Percentiles rank a stretch among this genome's conserved stretches.
Evolutionary conservation across 2,329 filamentous ascomycete genomes (phyloP).

Genomic region (Coniochaeta prunicola): DNA sequence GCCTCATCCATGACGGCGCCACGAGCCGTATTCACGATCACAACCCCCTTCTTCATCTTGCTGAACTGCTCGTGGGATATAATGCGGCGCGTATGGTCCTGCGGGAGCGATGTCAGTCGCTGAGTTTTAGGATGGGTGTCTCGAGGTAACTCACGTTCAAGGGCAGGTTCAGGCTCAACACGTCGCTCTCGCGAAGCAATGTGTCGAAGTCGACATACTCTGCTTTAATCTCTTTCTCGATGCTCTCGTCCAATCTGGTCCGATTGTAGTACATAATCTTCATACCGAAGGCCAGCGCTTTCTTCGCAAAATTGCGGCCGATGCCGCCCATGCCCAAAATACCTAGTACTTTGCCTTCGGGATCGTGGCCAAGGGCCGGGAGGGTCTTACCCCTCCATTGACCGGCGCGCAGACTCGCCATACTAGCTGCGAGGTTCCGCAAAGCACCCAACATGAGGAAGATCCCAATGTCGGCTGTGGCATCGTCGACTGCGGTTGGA

Average conservation of each 20-base stretch:
- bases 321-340: constrained; percentile 86
- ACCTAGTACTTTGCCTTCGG: constrained; percentile 69
- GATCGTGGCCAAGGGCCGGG: constrained; percentile 64
- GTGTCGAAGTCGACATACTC: constrained; percentile 69
- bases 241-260: constrained; percentile 45
- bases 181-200: constrained; percentile 61
- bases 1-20: constrained; percentile 78
- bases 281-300: constrained; percentile 72
- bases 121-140: background rate
- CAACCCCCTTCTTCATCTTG: constrained; percentile 70
- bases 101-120: background rate
- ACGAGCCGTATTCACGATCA: constrained; percentile 77
- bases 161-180: constrained; percentile 73
- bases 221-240: constrained; percentile 45
- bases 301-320: constrained; percentile 67
- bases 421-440: constrained; percentile 61
- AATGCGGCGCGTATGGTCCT: constrained; percentile 63
- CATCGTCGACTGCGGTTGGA: constrained; percentile 73
- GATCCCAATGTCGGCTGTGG: constrained; percentile 74
- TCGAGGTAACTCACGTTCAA: constrained; percentile 57
- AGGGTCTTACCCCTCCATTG: constrained; percentile 57
- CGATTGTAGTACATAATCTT: constrained; percentile 69
- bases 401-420: constrained; percentile 57
- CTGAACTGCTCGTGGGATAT: constrained; percentile 65
- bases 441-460: constrained; percentile 77